A percentile compares a stretch with the other conserved stretches of the same genome.
Conservation (phyloP, 495 filamentous ascomycete genomes). For the Neurospora sp. region DNA sequence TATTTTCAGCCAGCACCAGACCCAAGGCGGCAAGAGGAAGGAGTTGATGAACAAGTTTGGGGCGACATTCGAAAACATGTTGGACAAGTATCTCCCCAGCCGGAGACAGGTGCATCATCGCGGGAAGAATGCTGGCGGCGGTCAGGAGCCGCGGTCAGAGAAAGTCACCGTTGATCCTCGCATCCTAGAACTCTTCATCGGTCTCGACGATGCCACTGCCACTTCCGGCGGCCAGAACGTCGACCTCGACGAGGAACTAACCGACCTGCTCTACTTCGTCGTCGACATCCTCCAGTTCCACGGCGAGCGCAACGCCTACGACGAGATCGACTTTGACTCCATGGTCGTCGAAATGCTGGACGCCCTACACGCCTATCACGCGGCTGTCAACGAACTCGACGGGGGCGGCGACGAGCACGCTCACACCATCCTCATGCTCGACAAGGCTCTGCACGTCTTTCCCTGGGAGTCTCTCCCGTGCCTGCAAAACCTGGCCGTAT, state of each 20-base stretch:
- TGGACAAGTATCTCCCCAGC: slow-evolving; percentile 84
- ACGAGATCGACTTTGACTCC: slow-evolving; percentile 91
- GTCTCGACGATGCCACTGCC: slow-evolving; percentile 60
- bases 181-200: slow-evolving; percentile 80
- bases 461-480: slow-evolving; percentile 95
- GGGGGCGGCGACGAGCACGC: slow-evolving; percentile 26
- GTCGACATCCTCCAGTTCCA: slow-evolving; percentile 95
- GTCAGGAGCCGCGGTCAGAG: slow-evolving; percentile 7
- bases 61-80: slow-evolving; percentile 63
- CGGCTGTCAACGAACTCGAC: slow-evolving; percentile 31
- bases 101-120: slow-evolving; percentile 43
- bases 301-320: slow-evolving; percentile 91
- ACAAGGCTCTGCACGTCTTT: slow-evolving; percentile 79
- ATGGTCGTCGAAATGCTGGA: slow-evolving; percentile 78
- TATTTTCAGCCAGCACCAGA: slow-evolving; percentile 63
- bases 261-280: slow-evolving; percentile 88
- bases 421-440: slow-evolving; percentile 87
- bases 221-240: slow-evolving; percentile 29
- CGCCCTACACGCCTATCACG: slow-evolving; percentile 67
- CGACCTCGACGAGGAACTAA: slow-evolving; percentile 76
- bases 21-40: slow-evolving; percentile 29
- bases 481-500: slow-evolving; percentile 66
- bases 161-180: slow-evolving; percentile 59
- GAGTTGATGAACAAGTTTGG: slow-evolving; percentile 63
- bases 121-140: slow-evolving; percentile 28